phyloP scores from a whole-genome alignment of 257 asterid species.

The Fraxinus excelsior region DNA sequence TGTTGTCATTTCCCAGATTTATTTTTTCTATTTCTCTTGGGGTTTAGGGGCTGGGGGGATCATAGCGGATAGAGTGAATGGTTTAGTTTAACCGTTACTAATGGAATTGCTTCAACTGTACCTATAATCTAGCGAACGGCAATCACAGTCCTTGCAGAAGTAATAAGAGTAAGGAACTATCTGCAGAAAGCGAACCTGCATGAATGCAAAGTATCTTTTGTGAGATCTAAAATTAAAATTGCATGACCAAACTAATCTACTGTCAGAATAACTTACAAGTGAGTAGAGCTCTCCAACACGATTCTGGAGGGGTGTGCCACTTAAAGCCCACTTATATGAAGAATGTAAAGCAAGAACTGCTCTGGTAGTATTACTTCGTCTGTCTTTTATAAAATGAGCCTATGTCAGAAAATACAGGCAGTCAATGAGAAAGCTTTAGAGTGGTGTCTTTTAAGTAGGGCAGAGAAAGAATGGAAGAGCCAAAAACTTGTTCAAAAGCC shows the following conservation, averaged over 20 bases:
- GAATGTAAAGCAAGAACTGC: constrained; percentile 82
- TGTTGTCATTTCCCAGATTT: neutral
- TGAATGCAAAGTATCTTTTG: constrained; percentile 20
- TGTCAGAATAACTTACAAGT: constrained; percentile 63
- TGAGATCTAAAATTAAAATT: constrained; percentile 25
- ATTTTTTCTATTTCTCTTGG: neutral
- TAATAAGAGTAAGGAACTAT: constrained; percentile 81
- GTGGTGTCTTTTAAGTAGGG: neutral
- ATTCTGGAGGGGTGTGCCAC: constrained; percentile 99
- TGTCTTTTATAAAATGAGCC: constrained; percentile 93
- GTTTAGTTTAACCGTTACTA: neutral
- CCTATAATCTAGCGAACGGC: constrained; percentile 85
- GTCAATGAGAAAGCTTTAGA: constrained; percentile 10
- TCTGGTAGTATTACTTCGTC: constrained; percentile 81
- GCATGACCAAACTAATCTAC: constrained; percentile 17
- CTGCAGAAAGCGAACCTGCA: constrained; percentile 91
- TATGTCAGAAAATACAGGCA: constrained; percentile 27
- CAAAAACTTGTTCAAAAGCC: neutral
- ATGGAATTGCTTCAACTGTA: constrained; percentile 28
- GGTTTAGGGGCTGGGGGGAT: neutral
- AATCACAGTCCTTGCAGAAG: constrained; percentile 97
- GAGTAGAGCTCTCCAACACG: constrained; percentile 98
- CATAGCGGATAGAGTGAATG: neutral
- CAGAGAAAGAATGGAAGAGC: neutral
- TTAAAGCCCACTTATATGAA: constrained; percentile 87